A percentile compares a stretch with the other conserved stretches of the same genome.
Conservation (phyloP, 176 grass and related monocot genomes). For the Miscanthus lutarioriparius region DNA sequence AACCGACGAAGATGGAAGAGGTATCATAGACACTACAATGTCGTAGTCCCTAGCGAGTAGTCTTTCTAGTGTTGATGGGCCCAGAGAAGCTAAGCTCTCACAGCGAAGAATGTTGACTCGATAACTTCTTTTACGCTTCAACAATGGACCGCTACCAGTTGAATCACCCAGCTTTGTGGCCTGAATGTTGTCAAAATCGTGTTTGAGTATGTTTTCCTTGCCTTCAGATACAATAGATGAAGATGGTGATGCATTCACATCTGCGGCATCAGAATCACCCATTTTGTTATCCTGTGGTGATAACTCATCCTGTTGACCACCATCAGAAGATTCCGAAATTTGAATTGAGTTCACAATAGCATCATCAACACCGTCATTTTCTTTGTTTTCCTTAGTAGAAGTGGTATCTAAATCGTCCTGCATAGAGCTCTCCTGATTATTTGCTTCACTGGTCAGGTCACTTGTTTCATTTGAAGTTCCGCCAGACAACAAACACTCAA, state of each 20-base stretch:
- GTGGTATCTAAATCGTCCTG: constrained; percentile 26
- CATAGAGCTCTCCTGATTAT: constrained; percentile 23
- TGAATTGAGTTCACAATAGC: neutral
- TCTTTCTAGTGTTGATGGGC: constrained; percentile 71
- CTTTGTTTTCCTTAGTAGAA: constrained; percentile 18
- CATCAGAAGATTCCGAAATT: neutral
- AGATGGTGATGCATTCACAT: constrained; percentile 18
- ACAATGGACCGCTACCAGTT: constrained; percentile 21
- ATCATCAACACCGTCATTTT: constrained; percentile 12
- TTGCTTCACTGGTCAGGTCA: constrained; percentile 27
- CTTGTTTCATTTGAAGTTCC: constrained; percentile 48
- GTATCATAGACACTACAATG: constrained; percentile 89
- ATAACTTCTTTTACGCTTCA: constrained; percentile 70
- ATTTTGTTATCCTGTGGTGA: constrained; percentile 13
- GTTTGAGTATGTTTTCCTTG: constrained; percentile 24
- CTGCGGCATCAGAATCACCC: constrained; percentile 26
- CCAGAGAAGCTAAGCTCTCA: constrained; percentile 84
- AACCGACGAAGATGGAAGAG: constrained; percentile 73
- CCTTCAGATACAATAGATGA: neutral
- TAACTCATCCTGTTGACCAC: neutral
- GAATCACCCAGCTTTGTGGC: constrained; percentile 18
- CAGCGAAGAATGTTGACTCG: constrained; percentile 88
- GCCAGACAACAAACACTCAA: constrained; percentile 82
- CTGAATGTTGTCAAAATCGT: constrained; percentile 8
- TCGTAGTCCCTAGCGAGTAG: constrained; percentile 90